A percentile compares a stretch with the other conserved stretches of the same genome.
Conservation (phyloP, 2,329 filamentous ascomycete genomes). For the Aspergillus pseudoterreus region DNA sequence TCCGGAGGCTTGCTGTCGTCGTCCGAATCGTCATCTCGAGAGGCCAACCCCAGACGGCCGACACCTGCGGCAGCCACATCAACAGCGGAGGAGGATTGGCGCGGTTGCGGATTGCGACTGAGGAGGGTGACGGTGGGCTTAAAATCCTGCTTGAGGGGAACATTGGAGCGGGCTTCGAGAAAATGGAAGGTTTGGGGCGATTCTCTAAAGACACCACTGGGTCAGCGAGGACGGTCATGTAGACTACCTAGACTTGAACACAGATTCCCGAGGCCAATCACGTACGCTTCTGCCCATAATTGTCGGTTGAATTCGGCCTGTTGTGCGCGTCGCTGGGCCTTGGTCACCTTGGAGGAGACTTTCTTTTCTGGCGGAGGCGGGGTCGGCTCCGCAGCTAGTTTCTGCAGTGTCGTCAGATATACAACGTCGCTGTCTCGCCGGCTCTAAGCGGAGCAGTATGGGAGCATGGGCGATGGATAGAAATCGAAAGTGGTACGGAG, state of each 20-base stretch:
- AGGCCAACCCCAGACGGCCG: slow-evolving; percentile 45
- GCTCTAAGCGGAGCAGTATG: neutral
- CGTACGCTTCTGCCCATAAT: slow-evolving; percentile 83
- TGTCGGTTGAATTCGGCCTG: slow-evolving; percentile 81
- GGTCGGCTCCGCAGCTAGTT: slow-evolving; percentile 37
- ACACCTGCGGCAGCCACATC: slow-evolving; percentile 41
- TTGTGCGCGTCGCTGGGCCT: slow-evolving; percentile 71
- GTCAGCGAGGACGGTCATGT: no score
- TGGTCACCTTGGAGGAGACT: slow-evolving; percentile 57
- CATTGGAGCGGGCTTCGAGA: slow-evolving; percentile 60
- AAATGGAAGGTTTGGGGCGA: slow-evolving; percentile 71
- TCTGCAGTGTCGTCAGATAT: slow-evolving; percentile 24
- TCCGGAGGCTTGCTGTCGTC: slow-evolving; percentile 60
- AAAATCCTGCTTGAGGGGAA: slow-evolving; percentile 67
- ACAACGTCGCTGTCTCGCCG: neutral
- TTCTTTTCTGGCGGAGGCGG: slow-evolving; percentile 41
- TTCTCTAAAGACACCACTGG: slow-evolving; percentile 52
- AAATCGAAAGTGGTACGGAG: neutral
- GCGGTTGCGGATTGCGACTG: slow-evolving; percentile 65
- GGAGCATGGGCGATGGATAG: neutral
- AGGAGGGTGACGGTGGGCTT: slow-evolving; percentile 81
- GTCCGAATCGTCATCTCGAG: slow-evolving; percentile 57
- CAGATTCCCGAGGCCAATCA: slow-evolving; percentile 1
- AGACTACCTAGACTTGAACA: slow-evolving; percentile 5
- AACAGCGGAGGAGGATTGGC: slow-evolving; percentile 48